Evolutionary conservation across 768 basidiomycete genomes (phyloP).

Genomic region (Pisolithus sp.): DNA sequence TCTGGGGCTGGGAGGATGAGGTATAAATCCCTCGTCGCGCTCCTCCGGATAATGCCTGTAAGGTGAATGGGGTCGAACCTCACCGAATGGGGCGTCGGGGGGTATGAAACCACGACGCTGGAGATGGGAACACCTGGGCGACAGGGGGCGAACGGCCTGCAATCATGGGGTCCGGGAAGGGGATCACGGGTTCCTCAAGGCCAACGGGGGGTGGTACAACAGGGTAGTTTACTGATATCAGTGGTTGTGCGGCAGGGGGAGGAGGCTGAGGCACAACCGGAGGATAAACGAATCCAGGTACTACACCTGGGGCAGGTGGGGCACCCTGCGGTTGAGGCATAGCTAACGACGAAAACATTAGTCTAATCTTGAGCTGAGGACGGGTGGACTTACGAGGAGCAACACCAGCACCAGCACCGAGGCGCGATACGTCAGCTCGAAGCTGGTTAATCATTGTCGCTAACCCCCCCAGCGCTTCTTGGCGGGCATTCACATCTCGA

Average conservation of each 20-base stretch:
- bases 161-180: conserved; percentile 17
- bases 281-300: conserved; percentile 16
- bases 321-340: conserved; percentile 17
- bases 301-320: background rate
- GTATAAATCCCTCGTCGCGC: conserved; percentile 17
- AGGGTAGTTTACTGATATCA: conserved; percentile 13
- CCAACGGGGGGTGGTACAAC: conserved; percentile 16
- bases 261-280: conserved; percentile 14
- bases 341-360: conserved; percentile 5
- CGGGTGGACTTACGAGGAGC: conserved; percentile 29
- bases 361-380: background rate
- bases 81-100: conserved; percentile 17
- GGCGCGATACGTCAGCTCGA: conserved; percentile 32
- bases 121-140: conserved; percentile 23
- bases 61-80: conserved; percentile 1
- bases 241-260: conserved; percentile 7
- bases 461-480: conserved; percentile 63
- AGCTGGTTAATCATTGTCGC: conserved; percentile 53
- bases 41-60: conserved; percentile 6
- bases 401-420: conserved; percentile 37
- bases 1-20: conserved; percentile 1
- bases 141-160: conserved; percentile 9
- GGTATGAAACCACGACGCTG: conserved; percentile 30
- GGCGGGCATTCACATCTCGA: conserved; percentile 73
- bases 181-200: conserved; percentile 20